Evolutionary conservation across 2,329 filamentous ascomycete genomes (phyloP).

Genomic region (Cordyceps tenuipes): DNA sequence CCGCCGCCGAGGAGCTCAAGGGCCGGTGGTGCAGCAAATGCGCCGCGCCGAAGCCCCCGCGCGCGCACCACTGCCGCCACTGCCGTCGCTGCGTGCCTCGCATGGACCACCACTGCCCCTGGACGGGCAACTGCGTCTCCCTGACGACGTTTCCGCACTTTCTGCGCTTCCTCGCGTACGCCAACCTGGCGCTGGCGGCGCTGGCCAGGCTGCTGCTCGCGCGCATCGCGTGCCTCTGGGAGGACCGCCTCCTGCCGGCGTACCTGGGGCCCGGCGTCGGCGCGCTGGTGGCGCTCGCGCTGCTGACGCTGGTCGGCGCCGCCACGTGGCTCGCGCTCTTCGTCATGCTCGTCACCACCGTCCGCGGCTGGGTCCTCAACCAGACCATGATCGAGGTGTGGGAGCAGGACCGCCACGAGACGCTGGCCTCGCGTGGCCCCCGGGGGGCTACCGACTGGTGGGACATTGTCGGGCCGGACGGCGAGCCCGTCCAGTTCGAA

Average conservation of each 20-base stretch:
- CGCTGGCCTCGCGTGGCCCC: conserved; percentile 32
- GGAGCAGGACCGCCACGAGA: conserved; percentile 59
- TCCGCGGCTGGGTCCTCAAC: conserved; percentile 57
- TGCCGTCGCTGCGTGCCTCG: conserved; percentile 68
- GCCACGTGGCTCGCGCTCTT: conserved; percentile 53
- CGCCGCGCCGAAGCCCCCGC: conserved; percentile 61
- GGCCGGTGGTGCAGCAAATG: conserved; percentile 69
- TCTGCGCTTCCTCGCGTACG: conserved; percentile 65
- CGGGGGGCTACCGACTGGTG: conserved; percentile 39
- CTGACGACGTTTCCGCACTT: conserved; percentile 78
- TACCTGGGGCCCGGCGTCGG: conserved; percentile 61
- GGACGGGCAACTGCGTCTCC: conserved; percentile 77
- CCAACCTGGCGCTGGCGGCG: conserved; percentile 55
- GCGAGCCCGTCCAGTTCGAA: conserved; percentile 41
- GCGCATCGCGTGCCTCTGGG: conserved; percentile 54
- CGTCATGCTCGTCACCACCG: conserved; percentile 56
- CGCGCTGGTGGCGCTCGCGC: conserved; percentile 52
- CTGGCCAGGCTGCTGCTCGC: conserved; percentile 53
- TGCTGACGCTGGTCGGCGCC: conserved; percentile 49
- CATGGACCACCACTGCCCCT: conserved; percentile 85
- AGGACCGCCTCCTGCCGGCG: conserved; percentile 56
- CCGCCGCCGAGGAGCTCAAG: conserved; percentile 11
- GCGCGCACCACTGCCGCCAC: conserved; percentile 73
- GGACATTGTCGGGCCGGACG: conserved; percentile 28
- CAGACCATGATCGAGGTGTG: conserved; percentile 75